Conservation (phyloP, 116 monocot species). For the Papilionanthe hybrid region DNA sequence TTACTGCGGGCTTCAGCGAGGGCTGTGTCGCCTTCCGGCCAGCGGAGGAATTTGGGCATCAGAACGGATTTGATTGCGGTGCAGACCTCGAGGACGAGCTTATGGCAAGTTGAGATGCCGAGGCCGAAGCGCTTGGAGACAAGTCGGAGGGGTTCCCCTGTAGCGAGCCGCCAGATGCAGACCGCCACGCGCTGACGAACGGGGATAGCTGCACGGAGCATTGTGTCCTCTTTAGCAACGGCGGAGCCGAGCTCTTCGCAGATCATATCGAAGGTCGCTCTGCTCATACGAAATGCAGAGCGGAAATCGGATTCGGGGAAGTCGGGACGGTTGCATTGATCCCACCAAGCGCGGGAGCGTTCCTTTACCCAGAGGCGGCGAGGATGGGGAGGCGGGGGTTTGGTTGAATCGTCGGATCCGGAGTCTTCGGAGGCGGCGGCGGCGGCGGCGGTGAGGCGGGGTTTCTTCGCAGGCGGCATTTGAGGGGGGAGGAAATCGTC, state of each 20-base stretch:
- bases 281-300: constrained; percentile 31
- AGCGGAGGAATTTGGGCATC: constrained; percentile 58
- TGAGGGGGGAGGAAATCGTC: constrained; percentile 16
- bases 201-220: constrained; percentile 29
- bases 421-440: constrained; percentile 3
- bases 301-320: constrained; percentile 43
- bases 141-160: constrained; percentile 54
- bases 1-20: not conserved
- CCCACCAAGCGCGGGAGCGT: constrained; percentile 48
- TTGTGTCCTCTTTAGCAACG: constrained; percentile 32
- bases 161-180: constrained; percentile 32
- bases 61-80: constrained; percentile 65
- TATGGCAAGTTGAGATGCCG: constrained; percentile 92
- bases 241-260: constrained; percentile 50
- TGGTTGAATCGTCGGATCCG: not conserved
- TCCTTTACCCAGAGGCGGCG: constrained; percentile 42
- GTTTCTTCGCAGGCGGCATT: constrained; percentile 28
- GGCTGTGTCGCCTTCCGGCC: constrained; percentile 31
- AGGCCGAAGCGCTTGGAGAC: constrained; percentile 80
- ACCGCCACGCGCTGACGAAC: constrained; percentile 36
- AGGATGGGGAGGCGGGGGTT: not conserved
- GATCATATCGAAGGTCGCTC: constrained; percentile 63
- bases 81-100: constrained; percentile 87
- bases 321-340: constrained; percentile 25
- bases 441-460: constrained; percentile 12